These are phyloP conservation scores for Aspergillus puulaauensis DNA, from an alignment of 2,329 filamentous ascomycete species.

Conservation along the genomic window DNA sequence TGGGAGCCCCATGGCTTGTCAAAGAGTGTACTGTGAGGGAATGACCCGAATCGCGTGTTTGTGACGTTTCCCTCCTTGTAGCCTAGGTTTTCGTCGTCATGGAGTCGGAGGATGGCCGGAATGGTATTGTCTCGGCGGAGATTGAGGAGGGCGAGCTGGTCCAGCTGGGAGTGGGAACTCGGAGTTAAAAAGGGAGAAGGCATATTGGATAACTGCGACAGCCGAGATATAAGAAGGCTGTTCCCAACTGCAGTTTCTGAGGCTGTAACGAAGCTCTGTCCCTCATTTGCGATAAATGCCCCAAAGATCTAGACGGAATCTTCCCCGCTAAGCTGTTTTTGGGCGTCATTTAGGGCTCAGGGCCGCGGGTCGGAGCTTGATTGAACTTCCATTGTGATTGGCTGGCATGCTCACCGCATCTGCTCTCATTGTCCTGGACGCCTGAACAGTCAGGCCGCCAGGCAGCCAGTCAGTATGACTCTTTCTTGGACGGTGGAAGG, in stretches of 20 bases:
- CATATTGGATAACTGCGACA: slow-evolving; percentile 25
- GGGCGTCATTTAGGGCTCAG: slow-evolving; percentile 7
- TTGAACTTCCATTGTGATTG: slow-evolving; percentile 2
- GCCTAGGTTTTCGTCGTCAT: slow-evolving; percentile 64
- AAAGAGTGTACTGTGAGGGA: slow-evolving; percentile 76
- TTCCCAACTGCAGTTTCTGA: neutral
- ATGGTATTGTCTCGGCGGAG: slow-evolving; percentile 83
- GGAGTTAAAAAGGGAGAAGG: slow-evolving; percentile 78
- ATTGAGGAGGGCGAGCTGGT: slow-evolving; percentile 78
- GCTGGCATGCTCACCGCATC: slow-evolving; percentile 1
- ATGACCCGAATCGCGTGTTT: slow-evolving; percentile 93
- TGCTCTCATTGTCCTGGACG: neutral
- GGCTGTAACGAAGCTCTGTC: slow-evolving; percentile 7
- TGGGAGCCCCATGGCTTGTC: slow-evolving; percentile 87
- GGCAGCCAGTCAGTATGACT: neutral
- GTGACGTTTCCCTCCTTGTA: slow-evolving; percentile 76
- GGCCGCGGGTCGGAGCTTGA: slow-evolving; percentile 3
- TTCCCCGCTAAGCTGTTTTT: slow-evolving; percentile 7
- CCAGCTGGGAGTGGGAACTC: slow-evolving; percentile 59
- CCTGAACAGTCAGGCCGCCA: slow-evolving; percentile 10
- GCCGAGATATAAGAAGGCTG: neutral
- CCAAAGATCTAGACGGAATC: slow-evolving; percentile 11
- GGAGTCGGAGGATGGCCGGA: slow-evolving; percentile 67
- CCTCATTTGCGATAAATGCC: slow-evolving; percentile 13
- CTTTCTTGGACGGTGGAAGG: neutral